Base-by-base conservation (phyloP, 164 flowering plant genomes). In the Chimonanthus salicifolius region DNA sequence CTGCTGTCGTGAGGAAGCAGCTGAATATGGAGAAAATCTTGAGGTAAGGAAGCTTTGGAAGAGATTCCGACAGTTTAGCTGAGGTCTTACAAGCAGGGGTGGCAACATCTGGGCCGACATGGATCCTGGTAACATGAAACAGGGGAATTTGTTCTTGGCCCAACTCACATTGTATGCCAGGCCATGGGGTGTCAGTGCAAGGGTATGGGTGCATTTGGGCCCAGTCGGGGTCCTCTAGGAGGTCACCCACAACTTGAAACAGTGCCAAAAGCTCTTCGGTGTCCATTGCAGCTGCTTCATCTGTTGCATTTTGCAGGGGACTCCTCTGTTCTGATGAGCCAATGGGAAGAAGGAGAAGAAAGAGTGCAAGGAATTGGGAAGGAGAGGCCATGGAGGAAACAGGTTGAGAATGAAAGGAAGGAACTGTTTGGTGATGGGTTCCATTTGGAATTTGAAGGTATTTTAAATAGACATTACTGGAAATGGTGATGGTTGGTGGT, bases 151-250 rank as follows among this genome's bases (percentile, higher is more conserved):
- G 79, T 54, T 76, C 76, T 69, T 72, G 74, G 72, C 74, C 80
- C 48, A 85, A 51, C 71, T 85, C 87, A 78, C 88, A 87, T 72
- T 84, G 82, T 72, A 87, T 68, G 49, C 90, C 88, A 67, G 87
- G 88, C 90, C 90, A 85, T 72, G 88, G 90, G 9, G 90, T 87
- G 50, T 87, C 85, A 43, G 82, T 80, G 68, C 90, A 87, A n/a
- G 90, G 90, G 20, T 70, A 67, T 58, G 88, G 90, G 66, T 87
- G 87, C 51, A 49, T n/a, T 64, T 82, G 78, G 43, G 77, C 75
- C 90, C 90, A 87, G 47, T 67, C 74, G 7, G 82, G 76, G 60
- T 87, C 87, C 0, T 83, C 84, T 44, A 87, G 46, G 62, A 87
- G 83, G 48, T 76, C 75, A 68, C 75, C 87, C 80, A 87, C 49